Conservation (phyloP, 2,329 filamentous ascomycete species). For the Lomentospora prolificans region DNA sequence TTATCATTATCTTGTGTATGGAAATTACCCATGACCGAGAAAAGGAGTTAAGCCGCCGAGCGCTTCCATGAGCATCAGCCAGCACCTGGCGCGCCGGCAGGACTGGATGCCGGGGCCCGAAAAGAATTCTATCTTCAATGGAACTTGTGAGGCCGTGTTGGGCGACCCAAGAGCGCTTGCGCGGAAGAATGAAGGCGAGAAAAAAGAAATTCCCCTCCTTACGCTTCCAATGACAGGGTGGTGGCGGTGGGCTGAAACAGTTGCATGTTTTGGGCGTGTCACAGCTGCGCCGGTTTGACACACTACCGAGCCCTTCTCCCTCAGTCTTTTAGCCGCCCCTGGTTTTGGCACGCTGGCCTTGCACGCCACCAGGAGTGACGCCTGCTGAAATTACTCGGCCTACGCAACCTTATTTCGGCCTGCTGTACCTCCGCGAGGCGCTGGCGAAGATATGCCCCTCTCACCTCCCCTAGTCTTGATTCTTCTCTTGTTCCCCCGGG, state of each 20-base stretch:
- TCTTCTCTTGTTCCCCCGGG: too few relatives aligned
- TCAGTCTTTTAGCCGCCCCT: neutral
- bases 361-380: too few relatives aligned
- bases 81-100: neutral
- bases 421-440: neutral
- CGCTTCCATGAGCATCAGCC: neutral
- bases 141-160: too few relatives aligned
- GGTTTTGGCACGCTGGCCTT: too few relatives aligned
- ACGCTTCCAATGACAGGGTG: neutral
- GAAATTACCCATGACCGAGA: too few relatives aligned
- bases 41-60: too few relatives aligned
- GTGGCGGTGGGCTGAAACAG: neutral
- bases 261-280: neutral
- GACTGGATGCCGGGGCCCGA: neutral
- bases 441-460: too few relatives aligned
- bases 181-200: neutral
- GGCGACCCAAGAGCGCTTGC: too few relatives aligned
- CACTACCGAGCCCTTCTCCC: neutral
- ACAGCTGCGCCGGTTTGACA: neutral
- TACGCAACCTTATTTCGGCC: constrained; percentile 2
- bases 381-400: too few relatives aligned
- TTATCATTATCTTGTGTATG: too few relatives aligned
- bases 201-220: neutral
- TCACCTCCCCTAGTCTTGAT: too few relatives aligned
- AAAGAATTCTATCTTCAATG: neutral